Conservation (phyloP, 257 asterid species). For the Forsythia suspensa region DNA sequence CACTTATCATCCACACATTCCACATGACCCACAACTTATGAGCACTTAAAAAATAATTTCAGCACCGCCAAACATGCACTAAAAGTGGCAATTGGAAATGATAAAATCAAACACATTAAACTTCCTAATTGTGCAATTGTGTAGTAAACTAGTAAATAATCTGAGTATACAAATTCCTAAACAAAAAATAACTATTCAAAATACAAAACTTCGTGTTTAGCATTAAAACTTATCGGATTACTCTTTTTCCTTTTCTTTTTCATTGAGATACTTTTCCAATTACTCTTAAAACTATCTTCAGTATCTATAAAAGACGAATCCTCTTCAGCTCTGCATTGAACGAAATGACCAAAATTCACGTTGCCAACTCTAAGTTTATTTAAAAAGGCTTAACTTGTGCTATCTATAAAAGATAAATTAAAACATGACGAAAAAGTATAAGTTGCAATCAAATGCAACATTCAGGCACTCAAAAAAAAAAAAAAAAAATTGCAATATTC, state of each 20-base stretch:
- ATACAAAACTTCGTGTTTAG: constrained; percentile 1
- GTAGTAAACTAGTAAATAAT: neutral
- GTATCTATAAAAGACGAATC: neutral
- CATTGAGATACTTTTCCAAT: neutral
- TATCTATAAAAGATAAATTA: neutral
- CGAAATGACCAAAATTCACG: too few species aligned
- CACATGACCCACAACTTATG: too few species aligned
- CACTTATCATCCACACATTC: too few species aligned
- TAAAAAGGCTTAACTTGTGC: neutral
- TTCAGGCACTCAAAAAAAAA: neutral
- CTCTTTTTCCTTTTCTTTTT: neutral
- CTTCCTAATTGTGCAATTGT: neutral
- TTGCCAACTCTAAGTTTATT: neutral
- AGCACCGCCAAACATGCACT: neutral
- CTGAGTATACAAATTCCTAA: neutral
- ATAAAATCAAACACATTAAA: neutral
- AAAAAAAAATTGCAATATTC: neutral
- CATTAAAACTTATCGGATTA: neutral
- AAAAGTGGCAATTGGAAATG: constrained; percentile 1
- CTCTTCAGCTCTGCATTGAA: neutral
- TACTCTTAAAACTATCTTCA: neutral
- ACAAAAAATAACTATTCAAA: neutral
- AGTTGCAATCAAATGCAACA: neutral
- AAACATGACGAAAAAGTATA: neutral
- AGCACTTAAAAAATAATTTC: too few species aligned